Percentiles rank a stretch among this genome's conserved stretches.
Conservation (phyloP, 768 basidiomycete genomes). For the Boletus tylopilopsis region DNA sequence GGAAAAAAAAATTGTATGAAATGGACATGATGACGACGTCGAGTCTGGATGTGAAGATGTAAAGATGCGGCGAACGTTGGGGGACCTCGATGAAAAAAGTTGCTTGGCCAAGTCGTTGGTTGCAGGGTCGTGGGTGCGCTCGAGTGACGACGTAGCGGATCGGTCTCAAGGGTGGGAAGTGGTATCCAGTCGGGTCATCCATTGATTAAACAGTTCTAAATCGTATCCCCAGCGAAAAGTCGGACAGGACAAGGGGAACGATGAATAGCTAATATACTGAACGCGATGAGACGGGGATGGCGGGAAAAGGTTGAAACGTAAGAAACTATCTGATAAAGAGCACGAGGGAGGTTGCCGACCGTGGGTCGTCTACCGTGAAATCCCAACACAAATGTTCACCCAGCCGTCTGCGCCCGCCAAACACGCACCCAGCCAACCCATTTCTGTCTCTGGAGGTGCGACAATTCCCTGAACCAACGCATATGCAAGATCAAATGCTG, state of each 20-base stretch:
- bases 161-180: background rate
- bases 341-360: too few species aligned
- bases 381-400: conserved; percentile 84
- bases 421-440: conserved; percentile 93
- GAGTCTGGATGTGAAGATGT: too few species aligned
- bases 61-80: too few species aligned
- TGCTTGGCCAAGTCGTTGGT: too few species aligned
- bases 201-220: conserved; percentile 15
- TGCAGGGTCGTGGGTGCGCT: too few species aligned
- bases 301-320: background rate
- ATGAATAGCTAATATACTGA: conserved; percentile 6
- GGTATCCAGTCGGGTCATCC: conserved; percentile 10
- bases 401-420: conserved; percentile 94
- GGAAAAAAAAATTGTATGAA: background rate
- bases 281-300: background rate
- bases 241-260: background rate
- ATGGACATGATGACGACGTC: too few species aligned
- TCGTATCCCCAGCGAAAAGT: conserved; percentile 9
- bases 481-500: conserved; percentile 57
- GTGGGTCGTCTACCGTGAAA: conserved; percentile 30
- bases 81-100: too few species aligned
- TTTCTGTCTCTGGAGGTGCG: conserved; percentile 79
- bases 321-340: background rate
- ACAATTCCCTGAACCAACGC: conserved; percentile 83
- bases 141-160: too few species aligned